Evolutionary conservation across 108 stramenopile species (phyloP), one percentile per base, ranked within the genome.

Genomic region (Nitzschia sp.): DNA sequence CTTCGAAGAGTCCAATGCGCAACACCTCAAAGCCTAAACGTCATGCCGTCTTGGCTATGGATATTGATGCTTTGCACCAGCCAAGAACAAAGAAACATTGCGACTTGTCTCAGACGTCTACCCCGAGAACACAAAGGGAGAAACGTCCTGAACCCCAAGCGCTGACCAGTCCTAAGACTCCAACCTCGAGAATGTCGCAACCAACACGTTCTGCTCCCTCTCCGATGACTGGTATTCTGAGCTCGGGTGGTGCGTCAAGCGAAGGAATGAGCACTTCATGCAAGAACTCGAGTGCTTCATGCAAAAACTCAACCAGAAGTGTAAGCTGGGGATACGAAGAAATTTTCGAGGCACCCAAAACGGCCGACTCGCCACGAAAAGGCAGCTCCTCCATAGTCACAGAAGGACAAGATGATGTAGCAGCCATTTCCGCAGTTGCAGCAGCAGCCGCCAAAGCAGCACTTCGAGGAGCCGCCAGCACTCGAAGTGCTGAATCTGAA

Each of bases 321-420:
- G 63, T 72, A 11, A 75, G 61, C 20, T 75, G 73, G 73, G 73
- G 66, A 7, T 41, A 54, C 40, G 73, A 75, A 34, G 73, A 67
- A 46, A 68, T 75, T 5, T 75, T 53, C 60, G 66, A 75, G 46
- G 72, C 50, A 10, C 10, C 57, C 39, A 19, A 37, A 10, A 15
- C 12, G 8, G 15, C n/a, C 39, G 57, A 39, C 6, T 29, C 22
- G 2, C 41, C 41, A 5, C 42, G 14, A 17, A 17, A 15, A 17
- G 2, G 2, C n/a, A 48, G 17, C 46, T 17, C 46, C n/a, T 2
- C 46, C 46, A 17, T 5, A 48, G n/a, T 48, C 46, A 48, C 14
- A 17, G 46, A 48, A 1, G 17, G n/a, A 17, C 17, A 17, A 15
- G n/a, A 15, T 15, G n/a, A 17, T 48, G 14, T 17, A 15, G n/a